A percentile compares a stretch with the other conserved stretches of the same genome.
Evolutionary conservation across 2,329 filamentous ascomycete species (phyloP).

Genomic region (Phyllosticta citriasiana): DNA sequence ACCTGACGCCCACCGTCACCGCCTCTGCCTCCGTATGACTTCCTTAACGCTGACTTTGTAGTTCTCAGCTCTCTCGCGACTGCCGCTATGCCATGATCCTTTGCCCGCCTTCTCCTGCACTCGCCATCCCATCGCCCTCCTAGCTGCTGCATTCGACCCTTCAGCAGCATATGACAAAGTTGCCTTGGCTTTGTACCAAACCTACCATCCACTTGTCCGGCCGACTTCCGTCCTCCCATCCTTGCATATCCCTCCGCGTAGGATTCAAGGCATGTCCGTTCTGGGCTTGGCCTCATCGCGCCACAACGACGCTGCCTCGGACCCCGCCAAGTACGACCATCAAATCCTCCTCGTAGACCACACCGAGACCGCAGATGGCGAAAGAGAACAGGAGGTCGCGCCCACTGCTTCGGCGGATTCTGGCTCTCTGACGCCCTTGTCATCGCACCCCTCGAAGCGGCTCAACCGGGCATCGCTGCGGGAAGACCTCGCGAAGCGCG

Average conservation of each 20-base stretch:
- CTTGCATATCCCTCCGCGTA: not conserved
- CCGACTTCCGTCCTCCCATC: not conserved
- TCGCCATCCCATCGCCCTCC: not conserved
- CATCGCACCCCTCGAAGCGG: slow-evolving; percentile 9
- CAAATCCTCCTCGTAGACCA: slow-evolving; percentile 59
- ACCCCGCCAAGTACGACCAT: slow-evolving; percentile 39
- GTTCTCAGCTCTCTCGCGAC: not conserved
- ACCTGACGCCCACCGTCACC: not conserved
- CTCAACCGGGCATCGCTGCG: slow-evolving; percentile 19
- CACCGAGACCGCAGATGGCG: slow-evolving; percentile 33
- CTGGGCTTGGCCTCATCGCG: slow-evolving; percentile 1
- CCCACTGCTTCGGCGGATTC: not conserved
- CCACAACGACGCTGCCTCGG: slow-evolving; percentile 5
- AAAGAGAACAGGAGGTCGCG: not conserved
- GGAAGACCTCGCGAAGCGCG: slow-evolving; percentile 14
- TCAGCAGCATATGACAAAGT: not conserved
- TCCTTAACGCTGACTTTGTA: not conserved
- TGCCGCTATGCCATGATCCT: not conserved
- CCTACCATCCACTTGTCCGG: not conserved
- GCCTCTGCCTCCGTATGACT: not conserved
- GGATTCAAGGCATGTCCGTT: slow-evolving; percentile 4
- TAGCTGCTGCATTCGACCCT: not conserved
- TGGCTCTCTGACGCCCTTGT: not conserved
- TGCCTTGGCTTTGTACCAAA: not conserved
- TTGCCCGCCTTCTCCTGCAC: not conserved